These are phyloP conservation scores for Emmonsia crescens DNA, from an alignment of 2,329 filamentous ascomycete species.

Conservation along the genomic window DNA sequence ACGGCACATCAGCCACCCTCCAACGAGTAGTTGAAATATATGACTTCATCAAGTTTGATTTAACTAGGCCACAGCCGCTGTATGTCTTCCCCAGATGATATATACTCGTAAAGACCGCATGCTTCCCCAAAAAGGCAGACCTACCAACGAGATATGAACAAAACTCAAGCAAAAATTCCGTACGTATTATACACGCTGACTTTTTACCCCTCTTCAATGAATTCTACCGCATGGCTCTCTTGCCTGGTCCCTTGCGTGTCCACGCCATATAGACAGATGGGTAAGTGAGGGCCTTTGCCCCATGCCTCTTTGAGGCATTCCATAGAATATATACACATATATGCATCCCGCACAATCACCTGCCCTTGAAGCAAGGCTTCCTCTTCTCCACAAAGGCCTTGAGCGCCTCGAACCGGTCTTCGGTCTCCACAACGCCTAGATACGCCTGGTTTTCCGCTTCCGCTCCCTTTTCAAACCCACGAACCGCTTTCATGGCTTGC, in stretches of 20 bases:
- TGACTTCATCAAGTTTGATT: background rate
- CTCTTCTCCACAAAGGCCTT: conserved; percentile 72
- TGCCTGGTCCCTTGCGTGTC: background rate
- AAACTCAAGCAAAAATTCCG: background rate
- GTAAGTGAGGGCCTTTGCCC: background rate
- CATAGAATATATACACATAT: background rate
- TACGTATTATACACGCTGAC: background rate
- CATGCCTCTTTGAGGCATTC: background rate
- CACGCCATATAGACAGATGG: background rate
- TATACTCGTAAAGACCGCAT: background rate
- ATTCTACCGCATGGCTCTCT: background rate
- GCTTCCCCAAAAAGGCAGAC: background rate
- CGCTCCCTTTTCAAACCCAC: conserved; percentile 53
- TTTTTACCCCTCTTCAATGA: background rate
- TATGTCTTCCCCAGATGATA: background rate
- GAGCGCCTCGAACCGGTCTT: conserved; percentile 81
- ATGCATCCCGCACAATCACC: conserved; percentile 20
- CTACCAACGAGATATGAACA: background rate
- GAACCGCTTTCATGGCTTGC: conserved; percentile 68
- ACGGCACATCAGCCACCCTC: background rate
- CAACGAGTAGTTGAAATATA: background rate
- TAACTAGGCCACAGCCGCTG: background rate
- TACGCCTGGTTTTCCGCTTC: conserved; percentile 82
- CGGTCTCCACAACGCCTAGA: conserved; percentile 66
- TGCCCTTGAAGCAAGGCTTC: conserved; percentile 55